These are phyloP conservation scores for Leishmania major DNA, from an alignment of 208 protist species.

Conservation along the genomic window DNA sequence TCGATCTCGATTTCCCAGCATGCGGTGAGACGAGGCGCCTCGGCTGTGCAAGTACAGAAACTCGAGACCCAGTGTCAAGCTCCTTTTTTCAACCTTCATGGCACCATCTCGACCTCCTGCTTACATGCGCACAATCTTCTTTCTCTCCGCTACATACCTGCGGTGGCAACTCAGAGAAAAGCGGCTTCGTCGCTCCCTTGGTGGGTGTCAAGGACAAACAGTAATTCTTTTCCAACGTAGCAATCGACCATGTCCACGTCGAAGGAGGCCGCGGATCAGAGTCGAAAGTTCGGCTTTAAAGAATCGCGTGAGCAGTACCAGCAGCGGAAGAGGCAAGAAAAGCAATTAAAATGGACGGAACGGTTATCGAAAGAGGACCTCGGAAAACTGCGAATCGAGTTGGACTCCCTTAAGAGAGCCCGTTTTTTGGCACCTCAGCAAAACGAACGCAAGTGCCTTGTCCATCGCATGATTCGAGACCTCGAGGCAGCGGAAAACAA, in stretches of 20 bases:
- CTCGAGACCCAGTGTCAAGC: background rate
- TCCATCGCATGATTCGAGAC: slow-evolving; percentile 53
- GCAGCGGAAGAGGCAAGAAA: slow-evolving; percentile 46
- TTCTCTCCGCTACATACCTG: background rate
- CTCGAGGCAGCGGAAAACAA: slow-evolving; percentile 21
- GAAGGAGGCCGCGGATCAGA: slow-evolving; percentile 23
- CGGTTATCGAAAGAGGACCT: slow-evolving; percentile 55
- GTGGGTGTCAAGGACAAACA: background rate
- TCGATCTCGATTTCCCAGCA: background rate
- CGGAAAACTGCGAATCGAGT: slow-evolving; percentile 49
- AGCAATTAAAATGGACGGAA: slow-evolving; percentile 52
- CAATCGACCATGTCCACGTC: slow-evolving; percentile 12
- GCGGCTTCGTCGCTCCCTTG: background rate
- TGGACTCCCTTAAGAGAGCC: slow-evolving; percentile 54
- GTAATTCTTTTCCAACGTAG: slow-evolving; percentile 1
- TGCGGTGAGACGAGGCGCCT: too few species aligned
- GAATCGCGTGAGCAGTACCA: slow-evolving; percentile 50
- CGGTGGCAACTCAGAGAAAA: background rate
- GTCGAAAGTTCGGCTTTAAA: slow-evolving; percentile 57
- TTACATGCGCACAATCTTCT: background rate
- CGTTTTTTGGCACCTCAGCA: slow-evolving; percentile 72
- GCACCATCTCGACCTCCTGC: background rate
- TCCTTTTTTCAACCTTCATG: background rate
- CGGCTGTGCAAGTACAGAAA: background rate
- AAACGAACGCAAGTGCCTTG: slow-evolving; percentile 67